Percentiles rank a stretch among this genome's conserved stretches.
Conservation (phyloP, 2,329 filamentous ascomycete species). For the Arachnomyces sp. region DNA sequence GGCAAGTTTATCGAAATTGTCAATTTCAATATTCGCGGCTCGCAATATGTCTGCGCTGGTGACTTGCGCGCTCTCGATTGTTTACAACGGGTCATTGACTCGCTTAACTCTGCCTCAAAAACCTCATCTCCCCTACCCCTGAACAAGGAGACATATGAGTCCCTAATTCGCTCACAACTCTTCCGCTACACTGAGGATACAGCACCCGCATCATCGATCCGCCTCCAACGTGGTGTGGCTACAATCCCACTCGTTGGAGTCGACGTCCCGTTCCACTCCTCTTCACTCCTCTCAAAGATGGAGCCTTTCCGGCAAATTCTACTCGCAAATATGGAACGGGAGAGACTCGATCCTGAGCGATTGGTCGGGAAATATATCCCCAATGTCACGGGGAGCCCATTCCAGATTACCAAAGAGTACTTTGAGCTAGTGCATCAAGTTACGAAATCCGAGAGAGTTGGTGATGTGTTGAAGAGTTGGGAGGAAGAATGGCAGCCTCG, state of each 20-base stretch:
- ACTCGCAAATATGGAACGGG: slow-evolving; percentile 16
- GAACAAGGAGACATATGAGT: too few species aligned
- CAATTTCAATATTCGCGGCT: slow-evolving; percentile 25
- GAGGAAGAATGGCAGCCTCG: too few species aligned
- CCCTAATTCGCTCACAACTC: too few species aligned
- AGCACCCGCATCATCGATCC: not conserved
- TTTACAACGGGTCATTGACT: too few species aligned
- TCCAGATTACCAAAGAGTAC: not conserved
- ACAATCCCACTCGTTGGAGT: slow-evolving; percentile 23
- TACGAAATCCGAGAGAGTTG: too few species aligned
- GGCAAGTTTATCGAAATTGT: slow-evolving; percentile 25
- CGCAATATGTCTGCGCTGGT: slow-evolving; percentile 33
- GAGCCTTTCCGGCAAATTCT: slow-evolving; percentile 23
- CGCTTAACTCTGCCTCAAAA: too few species aligned
- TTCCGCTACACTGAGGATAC: too few species aligned
- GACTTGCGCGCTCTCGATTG: not conserved
- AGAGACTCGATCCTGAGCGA: slow-evolving; percentile 17
- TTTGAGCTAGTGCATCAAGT: not conserved
- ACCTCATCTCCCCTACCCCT: too few species aligned
- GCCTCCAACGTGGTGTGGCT: slow-evolving; percentile 15
- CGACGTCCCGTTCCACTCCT: slow-evolving; percentile 27
- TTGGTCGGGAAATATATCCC: slow-evolving; percentile 28
- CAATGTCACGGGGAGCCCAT: slow-evolving; percentile 28
- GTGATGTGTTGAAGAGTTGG: too few species aligned
- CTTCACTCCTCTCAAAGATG: slow-evolving; percentile 18